Evolutionary conservation across 768 basidiomycete species (phyloP).

Genomic region (Amylocystis lapponica): DNA sequence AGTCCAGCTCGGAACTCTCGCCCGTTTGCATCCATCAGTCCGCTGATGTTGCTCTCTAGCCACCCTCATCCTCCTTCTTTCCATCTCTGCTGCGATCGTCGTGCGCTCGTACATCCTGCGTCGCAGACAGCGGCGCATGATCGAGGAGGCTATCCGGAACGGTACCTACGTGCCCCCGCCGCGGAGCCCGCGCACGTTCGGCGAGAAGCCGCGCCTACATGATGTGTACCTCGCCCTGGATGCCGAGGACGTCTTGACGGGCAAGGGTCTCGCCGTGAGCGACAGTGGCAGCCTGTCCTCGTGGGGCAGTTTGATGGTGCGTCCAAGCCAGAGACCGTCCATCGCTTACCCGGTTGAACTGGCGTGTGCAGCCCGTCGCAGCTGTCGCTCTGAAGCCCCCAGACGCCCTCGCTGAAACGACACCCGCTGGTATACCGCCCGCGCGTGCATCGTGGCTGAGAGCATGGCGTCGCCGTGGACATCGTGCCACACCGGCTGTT

Average conservation of each 20-base stretch:
- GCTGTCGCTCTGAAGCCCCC: conserved; percentile 2
- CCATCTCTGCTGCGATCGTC: conserved; percentile 64
- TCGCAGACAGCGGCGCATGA: conserved; percentile 48
- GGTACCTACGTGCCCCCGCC: conserved; percentile 42
- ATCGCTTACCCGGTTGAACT: not conserved
- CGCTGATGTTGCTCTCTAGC: too few relatives aligned
- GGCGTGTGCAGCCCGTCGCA: conserved; percentile 6
- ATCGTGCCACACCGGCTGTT: conserved; percentile 1
- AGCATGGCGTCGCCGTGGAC: not conserved
- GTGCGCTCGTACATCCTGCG: conserved; percentile 60
- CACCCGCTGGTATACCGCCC: too few relatives aligned
- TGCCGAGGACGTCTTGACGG: too few relatives aligned
- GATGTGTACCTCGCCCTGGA: conserved; percentile 36
- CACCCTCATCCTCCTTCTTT: conserved; percentile 61
- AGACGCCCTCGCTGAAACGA: not conserved
- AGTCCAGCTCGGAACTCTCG: not conserved
- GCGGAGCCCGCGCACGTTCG: conserved; percentile 27
- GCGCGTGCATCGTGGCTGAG: too few relatives aligned
- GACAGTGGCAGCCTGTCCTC: conserved; percentile 2
- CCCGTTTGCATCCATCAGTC: not conserved
- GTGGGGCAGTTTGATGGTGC: conserved; percentile 15
- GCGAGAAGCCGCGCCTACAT: conserved; percentile 44
- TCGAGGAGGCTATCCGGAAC: conserved; percentile 60
- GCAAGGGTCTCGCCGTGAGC: not conserved
- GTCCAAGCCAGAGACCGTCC: not conserved